A percentile compares a stretch with the other conserved stretches of the same genome.
These are phyloP conservation scores for Aureobasidium lini DNA, from an alignment of 2,329 filamentous ascomycete species.

Conservation along the genomic window DNA sequence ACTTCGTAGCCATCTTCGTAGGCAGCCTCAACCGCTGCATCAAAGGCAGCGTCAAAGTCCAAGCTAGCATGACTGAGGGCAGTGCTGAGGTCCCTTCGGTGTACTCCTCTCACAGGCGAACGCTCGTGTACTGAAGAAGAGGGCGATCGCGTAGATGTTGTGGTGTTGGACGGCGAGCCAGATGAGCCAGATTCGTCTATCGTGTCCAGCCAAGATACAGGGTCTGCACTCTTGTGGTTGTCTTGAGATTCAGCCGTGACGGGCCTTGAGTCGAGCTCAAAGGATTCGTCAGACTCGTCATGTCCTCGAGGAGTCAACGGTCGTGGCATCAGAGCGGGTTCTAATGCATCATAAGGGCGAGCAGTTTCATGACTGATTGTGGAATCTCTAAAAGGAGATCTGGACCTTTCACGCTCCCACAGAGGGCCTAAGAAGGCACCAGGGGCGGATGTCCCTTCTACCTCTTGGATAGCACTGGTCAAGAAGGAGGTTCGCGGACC, in stretches of 20 bases:
- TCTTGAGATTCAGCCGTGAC: neutral
- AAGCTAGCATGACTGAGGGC: constrained; percentile 70
- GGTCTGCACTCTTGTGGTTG: constrained; percentile 5
- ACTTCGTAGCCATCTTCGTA: constrained; percentile 89
- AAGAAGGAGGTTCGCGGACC: constrained; percentile 32
- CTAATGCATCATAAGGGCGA: constrained; percentile 7
- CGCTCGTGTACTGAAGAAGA: constrained; percentile 74
- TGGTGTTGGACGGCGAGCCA: neutral
- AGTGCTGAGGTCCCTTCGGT: constrained; percentile 61
- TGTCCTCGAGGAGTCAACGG: constrained; percentile 61
- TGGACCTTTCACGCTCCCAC: constrained; percentile 18
- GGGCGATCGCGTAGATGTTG: constrained; percentile 39
- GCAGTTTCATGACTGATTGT: constrained; percentile 5
- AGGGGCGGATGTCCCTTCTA: constrained; percentile 23
- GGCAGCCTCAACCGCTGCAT: constrained; percentile 91
- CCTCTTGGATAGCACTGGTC: constrained; percentile 34
- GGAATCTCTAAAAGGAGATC: constrained; percentile 14
- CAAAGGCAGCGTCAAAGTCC: constrained; percentile 88
- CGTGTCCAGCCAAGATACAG: constrained; percentile 40
- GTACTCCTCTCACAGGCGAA: constrained; percentile 61
- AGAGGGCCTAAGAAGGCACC: constrained; percentile 17
- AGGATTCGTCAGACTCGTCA: constrained; percentile 7
- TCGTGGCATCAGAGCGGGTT: constrained; percentile 53
- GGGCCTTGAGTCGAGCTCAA: constrained; percentile 7
- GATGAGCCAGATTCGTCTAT: constrained; percentile 73